Base-by-base conservation (phyloP, 2,329 filamentous ascomycete genomes). In the Leptographium procerum region DNA sequence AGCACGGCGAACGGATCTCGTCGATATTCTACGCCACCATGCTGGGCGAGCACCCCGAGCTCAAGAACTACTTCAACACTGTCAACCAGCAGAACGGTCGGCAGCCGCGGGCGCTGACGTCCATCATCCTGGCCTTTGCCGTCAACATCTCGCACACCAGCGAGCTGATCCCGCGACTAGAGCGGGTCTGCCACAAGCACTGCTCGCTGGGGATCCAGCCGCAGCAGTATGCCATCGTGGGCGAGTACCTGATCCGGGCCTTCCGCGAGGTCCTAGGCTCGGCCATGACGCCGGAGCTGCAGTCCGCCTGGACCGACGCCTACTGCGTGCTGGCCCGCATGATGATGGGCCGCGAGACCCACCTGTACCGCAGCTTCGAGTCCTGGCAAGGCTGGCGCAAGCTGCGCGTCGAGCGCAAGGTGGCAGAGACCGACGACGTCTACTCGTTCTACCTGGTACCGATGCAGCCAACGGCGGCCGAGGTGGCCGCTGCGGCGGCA, bases 281-380 rank as follows among this genome's bases (percentile, higher is more conserved):
- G 1, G 81, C 80, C 26, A 82, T 87, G 72, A 89, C 86, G 1
- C 73, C 78, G 0, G 80, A 85, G 24, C 77, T 87, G 33, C 76
- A 81, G 57, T 76, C 81, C 14, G 87, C 87, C 10, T 91, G 87
- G 87, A 78, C 72, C 7, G 81, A 82, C 56, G 87, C 87, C 1
- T 91, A 90, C 72, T 84, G 81, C 79, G 77, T 89, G 65, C 79
- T 91, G 28, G 87, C 87, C 29, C 79, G 85, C 68, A 81, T 90
- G 73, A 81, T 90, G 73, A 89, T 88, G 64, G 77, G 74, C 24
- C 78, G 82, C 55, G 87, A 90, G 68, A 74, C 73, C 5, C 75
- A 82, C 60, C 71, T 90, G 52, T 89, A 88, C 71, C 71, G 77
- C 40, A 73, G 79, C 34, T 81, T 82, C 55, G 73, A 77, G n/a